Conservation (phyloP, 768 basidiomycete species). For the Suillus lakei region DNA sequence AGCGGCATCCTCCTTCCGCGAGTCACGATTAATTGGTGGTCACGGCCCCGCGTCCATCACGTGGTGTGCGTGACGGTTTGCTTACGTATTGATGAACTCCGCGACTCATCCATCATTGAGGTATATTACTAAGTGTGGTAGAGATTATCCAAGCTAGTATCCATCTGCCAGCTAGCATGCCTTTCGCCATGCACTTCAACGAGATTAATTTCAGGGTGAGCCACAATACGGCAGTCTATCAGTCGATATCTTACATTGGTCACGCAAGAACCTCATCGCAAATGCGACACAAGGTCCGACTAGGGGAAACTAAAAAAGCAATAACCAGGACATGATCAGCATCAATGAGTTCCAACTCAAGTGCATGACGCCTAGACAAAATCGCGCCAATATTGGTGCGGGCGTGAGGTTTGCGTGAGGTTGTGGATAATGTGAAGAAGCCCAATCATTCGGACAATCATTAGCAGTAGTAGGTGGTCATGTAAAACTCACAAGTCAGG, state of each 20-base stretch:
- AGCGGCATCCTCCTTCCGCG: neutral
- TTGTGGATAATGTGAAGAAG: no score
- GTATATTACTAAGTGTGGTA: no score
- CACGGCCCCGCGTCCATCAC: slow-evolving; percentile 29
- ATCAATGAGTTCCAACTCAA: neutral
- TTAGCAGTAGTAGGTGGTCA: no score
- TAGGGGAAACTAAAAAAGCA: neutral
- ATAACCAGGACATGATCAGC: neutral
- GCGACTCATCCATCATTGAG: no score
- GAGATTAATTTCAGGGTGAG: slow-evolving; percentile 27
- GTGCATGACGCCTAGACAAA: neutral
- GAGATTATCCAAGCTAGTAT: no score
- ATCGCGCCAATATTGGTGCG: neutral
- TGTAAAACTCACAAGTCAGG: no score
- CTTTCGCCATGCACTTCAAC: neutral
- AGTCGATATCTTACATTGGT: neutral
- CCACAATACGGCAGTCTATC: neutral
- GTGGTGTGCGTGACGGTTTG: slow-evolving; percentile 9
- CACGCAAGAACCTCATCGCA: slow-evolving; percentile 21
- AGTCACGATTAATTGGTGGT: slow-evolving; percentile 14
- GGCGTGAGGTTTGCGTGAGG: no score
- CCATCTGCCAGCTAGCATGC: slow-evolving; percentile 1
- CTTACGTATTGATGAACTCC: slow-evolving; percentile 5
- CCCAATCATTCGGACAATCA: no score
- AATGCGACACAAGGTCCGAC: slow-evolving; percentile 8